These are phyloP conservation scores for Leishmania lainsoni DNA, from an alignment of 208 protist genomes.

Conservation along the genomic window DNA sequence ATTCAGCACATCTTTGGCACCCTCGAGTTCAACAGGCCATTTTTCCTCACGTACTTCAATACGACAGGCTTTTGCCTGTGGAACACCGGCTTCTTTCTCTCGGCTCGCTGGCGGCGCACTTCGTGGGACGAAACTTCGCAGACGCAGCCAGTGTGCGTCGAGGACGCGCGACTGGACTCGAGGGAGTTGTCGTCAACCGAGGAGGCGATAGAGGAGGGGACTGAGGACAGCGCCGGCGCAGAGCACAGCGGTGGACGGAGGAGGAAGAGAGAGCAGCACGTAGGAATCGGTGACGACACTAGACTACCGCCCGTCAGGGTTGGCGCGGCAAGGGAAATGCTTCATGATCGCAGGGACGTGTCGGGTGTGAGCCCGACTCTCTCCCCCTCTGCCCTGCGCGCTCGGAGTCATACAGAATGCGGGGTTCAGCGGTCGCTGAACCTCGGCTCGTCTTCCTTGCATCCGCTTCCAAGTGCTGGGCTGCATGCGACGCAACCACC, in stretches of 20 bases:
- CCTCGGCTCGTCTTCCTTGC: background rate
- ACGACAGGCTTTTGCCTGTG: constrained; percentile 85
- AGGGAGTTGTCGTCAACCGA: background rate
- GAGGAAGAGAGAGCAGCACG: background rate
- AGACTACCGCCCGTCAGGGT: background rate
- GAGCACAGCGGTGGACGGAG: background rate
- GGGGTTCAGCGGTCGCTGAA: background rate
- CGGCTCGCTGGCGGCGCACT: constrained; percentile 55
- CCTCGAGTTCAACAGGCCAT: constrained; percentile 84
- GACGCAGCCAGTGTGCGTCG: constrained; percentile 56
- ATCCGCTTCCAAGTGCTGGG: background rate
- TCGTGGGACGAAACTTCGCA: constrained; percentile 46
- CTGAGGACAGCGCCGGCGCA: background rate
- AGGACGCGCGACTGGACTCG: constrained; percentile 39
- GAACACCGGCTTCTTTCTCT: constrained; percentile 77
- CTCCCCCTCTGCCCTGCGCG: background rate
- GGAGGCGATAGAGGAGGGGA: background rate
- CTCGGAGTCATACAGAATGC: background rate
- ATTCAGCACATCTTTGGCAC: constrained; percentile 91
- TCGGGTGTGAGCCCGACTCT: background rate
- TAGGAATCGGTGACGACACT: background rate
- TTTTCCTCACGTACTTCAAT: constrained; percentile 94
- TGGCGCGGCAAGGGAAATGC: background rate
- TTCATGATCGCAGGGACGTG: background rate
- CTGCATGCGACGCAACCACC: background rate